Evolutionary conservation across 208 protist genomes (phyloP).

Genomic region (Leishmania mexicana): DNA sequence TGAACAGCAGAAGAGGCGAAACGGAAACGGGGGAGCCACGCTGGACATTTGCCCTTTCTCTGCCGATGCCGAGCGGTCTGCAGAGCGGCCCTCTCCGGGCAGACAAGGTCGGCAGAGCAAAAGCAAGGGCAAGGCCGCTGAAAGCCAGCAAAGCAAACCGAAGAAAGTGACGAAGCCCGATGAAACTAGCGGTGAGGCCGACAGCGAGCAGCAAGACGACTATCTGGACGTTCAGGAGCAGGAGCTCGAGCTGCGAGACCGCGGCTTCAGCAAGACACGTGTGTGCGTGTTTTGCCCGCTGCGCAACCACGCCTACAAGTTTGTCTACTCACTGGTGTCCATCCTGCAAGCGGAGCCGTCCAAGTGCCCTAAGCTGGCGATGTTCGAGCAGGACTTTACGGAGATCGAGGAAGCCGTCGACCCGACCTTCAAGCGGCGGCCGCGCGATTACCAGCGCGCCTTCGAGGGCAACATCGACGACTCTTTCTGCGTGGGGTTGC

Average conservation of each 20-base stretch:
- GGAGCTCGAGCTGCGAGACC: constrained; percentile 88
- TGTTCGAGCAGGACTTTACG: constrained; percentile 88
- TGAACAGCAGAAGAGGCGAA: constrained; percentile 8
- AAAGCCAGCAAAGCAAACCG: neutral
- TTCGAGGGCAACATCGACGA: constrained; percentile 98
- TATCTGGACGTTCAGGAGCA: constrained; percentile 33
- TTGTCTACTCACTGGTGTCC: constrained; percentile 85
- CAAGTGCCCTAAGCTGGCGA: constrained; percentile 68
- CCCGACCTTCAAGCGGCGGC: constrained; percentile 79
- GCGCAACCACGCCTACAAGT: constrained; percentile 90
- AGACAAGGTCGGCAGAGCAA: neutral
- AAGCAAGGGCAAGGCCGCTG: neutral
- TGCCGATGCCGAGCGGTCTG: neutral
- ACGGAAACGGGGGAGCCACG: constrained; percentile 1
- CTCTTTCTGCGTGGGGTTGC: constrained; percentile 94
- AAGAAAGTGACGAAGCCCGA: neutral
- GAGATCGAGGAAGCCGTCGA: constrained; percentile 90
- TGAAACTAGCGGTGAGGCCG: constrained; percentile 1
- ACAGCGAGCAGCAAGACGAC: constrained; percentile 19
- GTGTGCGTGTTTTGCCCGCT: constrained; percentile 94
- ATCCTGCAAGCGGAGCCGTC: constrained; percentile 66
- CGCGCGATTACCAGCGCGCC: constrained; percentile 89
- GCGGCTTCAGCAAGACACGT: constrained; percentile 94
- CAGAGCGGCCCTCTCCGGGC: neutral
- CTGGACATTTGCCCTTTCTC: neutral